Conservation (phyloP, 345 rosid genomes). For the Aurinia saxatilis region DNA sequence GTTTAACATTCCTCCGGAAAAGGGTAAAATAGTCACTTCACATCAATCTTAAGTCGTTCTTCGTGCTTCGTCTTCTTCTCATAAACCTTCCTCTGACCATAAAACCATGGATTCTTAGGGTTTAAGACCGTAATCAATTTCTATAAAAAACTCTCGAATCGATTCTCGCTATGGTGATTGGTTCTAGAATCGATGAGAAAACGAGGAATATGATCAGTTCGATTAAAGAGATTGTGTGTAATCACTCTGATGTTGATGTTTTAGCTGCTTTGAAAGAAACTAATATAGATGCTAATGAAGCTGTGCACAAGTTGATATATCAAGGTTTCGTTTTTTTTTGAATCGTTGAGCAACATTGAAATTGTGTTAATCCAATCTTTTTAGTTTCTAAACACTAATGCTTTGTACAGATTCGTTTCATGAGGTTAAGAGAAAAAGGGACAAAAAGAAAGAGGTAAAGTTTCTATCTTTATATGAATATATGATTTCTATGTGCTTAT, state of each 20-base stretch:
- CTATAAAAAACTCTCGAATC: not conserved
- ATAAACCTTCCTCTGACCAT: too few relatives aligned
- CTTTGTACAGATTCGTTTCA: constrained; percentile 53
- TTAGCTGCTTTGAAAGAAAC: constrained; percentile 57
- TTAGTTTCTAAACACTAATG: too few relatives aligned
- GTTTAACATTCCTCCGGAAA: too few relatives aligned
- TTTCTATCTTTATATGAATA: too few relatives aligned
- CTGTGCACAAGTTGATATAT: constrained; percentile 62
- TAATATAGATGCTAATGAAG: constrained; percentile 78
- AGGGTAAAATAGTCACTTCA: not conserved
- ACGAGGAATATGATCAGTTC: constrained; percentile 55
- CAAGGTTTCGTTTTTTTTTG: too few relatives aligned
- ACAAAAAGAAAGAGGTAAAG: constrained; percentile 88
- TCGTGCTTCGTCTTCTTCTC: not conserved
- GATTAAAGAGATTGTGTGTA: constrained; percentile 69
- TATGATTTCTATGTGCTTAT: too few relatives aligned
- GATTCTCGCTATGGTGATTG: constrained; percentile 33
- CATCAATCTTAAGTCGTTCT: not conserved
- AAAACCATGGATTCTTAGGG: too few relatives aligned
- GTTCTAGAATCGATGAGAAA: constrained; percentile 35
- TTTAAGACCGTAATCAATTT: not conserved
- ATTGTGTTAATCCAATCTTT: too few relatives aligned
- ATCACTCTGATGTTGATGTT: constrained; percentile 73
- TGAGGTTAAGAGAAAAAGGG: constrained; percentile 70
- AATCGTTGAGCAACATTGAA: too few relatives aligned